A percentile compares a stretch with the other conserved stretches of the same genome.
These are phyloP conservation scores for Populus ilicifolia DNA, from an alignment of 345 rosid genomes.

Conservation along the genomic window DNA sequence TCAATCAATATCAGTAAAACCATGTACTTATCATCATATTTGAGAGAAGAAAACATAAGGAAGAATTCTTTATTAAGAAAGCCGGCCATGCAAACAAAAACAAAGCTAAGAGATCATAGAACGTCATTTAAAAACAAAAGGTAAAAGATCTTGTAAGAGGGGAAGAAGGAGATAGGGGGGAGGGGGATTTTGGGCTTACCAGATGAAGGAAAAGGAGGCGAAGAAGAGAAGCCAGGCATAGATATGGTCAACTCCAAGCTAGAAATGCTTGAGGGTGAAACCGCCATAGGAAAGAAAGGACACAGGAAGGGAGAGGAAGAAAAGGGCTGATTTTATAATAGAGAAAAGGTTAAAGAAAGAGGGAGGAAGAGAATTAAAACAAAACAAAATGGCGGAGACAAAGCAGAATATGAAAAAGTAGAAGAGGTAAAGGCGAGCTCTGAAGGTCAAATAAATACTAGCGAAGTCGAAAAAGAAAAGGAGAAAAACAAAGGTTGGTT, in stretches of 20 bases:
- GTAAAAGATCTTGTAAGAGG: no score
- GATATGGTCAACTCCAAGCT: conserved; percentile 82
- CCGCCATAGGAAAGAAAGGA: conserved; percentile 37
- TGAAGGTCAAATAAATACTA: conserved; percentile 41
- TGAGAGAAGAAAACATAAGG: background rate
- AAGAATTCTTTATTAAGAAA: background rate
- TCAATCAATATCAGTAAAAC: background rate
- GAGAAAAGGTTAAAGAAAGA: conserved; percentile 18
- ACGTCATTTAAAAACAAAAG: background rate
- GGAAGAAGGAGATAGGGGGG: background rate
- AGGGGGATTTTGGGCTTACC: conserved; percentile 26
- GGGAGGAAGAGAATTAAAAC: conserved; percentile 13
- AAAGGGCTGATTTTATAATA: conserved; percentile 14
- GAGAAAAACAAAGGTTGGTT: background rate
- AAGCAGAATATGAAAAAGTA: conserved; percentile 23
- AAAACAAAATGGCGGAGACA: conserved; percentile 20
- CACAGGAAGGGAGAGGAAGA: conserved; percentile 19
- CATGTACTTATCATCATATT: conserved; percentile 6
- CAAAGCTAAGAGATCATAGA: background rate
- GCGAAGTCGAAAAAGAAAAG: background rate
- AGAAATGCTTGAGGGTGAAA: conserved; percentile 51
- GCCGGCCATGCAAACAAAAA: background rate
- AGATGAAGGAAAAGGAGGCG: conserved; percentile 48
- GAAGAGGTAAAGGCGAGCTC: conserved; percentile 1
- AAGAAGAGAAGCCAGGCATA: conserved; percentile 69